phyloP scores from a whole-genome alignment of 306 rosid genomes.

The Alnus rubra region DNA sequence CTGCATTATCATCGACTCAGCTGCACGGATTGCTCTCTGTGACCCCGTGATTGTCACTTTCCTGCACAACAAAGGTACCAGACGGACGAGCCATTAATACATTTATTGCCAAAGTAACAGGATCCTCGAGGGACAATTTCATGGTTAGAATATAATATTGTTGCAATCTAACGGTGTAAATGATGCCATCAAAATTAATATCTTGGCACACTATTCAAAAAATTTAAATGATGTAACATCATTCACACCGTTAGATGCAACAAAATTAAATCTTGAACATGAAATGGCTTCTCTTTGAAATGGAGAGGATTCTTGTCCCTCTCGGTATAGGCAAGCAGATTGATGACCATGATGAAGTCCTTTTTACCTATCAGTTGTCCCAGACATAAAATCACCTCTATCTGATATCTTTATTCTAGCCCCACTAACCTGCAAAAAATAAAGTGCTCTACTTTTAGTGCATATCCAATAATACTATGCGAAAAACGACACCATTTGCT shows the following conservation, averaged over 20 bases:
- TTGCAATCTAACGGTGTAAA: no score
- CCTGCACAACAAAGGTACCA: conserved; percentile 49
- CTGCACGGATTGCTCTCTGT: conserved; percentile 84
- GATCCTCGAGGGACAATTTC: no score
- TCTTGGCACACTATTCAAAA: no score
- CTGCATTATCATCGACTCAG: conserved; percentile 92
- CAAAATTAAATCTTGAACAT: no score
- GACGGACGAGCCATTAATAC: not conserved
- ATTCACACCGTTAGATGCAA: no score
- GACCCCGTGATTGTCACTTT: conserved; percentile 97
- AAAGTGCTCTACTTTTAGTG: conserved; percentile 27
- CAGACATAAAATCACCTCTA: conserved; percentile 94
- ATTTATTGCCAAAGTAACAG: not conserved
- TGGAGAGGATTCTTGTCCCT: no score
- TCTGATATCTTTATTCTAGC: conserved; percentile 99
- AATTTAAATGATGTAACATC: no score
- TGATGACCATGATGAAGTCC: not conserved
- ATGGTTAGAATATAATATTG: no score
- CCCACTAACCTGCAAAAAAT: conserved; percentile 70
- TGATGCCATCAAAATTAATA: no score
- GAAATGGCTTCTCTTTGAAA: no score
- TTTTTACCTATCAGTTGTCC: conserved; percentile 88
- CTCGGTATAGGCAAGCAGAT: conserved; percentile 8
- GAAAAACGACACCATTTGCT: conserved; percentile 11
- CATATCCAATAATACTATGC: conserved; percentile 9